phyloP scores from a whole-genome alignment of 257 asterid genomes.

The Solanum habrochaites region DNA sequence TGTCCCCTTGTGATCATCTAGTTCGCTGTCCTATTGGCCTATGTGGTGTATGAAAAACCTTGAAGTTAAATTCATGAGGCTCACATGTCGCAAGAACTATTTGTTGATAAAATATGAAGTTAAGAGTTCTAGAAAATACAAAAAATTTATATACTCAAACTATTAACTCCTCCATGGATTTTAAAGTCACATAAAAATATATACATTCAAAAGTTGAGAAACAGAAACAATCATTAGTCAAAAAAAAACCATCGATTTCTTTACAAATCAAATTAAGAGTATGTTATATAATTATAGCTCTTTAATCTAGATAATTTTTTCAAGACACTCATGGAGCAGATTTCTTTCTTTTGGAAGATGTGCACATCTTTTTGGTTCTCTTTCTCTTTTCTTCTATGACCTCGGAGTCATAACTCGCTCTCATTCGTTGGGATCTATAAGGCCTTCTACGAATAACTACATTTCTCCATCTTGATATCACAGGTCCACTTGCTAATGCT shows the following conservation, averaged over 20 bases:
- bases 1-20: too few relatives aligned
- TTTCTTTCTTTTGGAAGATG: background rate
- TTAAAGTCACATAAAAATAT: background rate
- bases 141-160: background rate
- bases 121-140: background rate
- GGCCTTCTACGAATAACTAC: background rate
- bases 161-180: background rate
- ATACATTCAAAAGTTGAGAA: background rate
- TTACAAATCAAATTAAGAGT: background rate
- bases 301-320: background rate
- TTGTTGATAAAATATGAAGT: too few relatives aligned
- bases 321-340: background rate
- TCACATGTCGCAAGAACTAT: too few relatives aligned
- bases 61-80: too few relatives aligned
- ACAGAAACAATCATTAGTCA: background rate
- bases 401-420: rapidly evolving
- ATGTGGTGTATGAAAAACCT: too few relatives aligned
- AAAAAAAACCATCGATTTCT: background rate
- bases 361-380: background rate
- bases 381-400: background rate
- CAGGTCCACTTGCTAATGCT: background rate
- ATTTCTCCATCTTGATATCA: background rate
- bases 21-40: too few relatives aligned
- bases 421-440: background rate
- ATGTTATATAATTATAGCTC: background rate